These are phyloP conservation scores for Trichoderma hamatum DNA, from an alignment of 2,329 filamentous ascomycete species.

Conservation along the genomic window DNA sequence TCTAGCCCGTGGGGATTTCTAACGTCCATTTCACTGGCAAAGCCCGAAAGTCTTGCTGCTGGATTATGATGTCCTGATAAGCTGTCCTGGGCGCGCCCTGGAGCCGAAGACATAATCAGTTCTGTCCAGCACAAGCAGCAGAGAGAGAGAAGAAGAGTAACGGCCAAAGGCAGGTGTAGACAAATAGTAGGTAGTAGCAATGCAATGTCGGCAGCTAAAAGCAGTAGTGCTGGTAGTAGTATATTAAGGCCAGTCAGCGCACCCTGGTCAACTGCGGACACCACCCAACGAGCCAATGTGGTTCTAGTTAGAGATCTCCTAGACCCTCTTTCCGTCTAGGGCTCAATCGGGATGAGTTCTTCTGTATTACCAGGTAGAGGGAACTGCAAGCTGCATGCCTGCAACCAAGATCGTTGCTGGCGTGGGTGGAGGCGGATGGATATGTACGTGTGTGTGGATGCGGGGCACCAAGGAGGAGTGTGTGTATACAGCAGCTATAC, in stretches of 20 bases:
- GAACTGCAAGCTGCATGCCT: slow-evolving; percentile 27
- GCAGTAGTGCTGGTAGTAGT: slow-evolving; percentile 14
- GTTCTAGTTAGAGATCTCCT: slow-evolving; percentile 19
- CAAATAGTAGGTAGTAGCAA: neutral
- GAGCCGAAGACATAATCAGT: slow-evolving; percentile 28
- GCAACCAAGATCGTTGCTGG: slow-evolving; percentile 25
- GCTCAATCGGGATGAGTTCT: slow-evolving; percentile 26
- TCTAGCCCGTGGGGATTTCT: slow-evolving; percentile 27
- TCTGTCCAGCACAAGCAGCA: slow-evolving; percentile 16
- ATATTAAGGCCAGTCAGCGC: slow-evolving; percentile 24
- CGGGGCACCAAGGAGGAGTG: slow-evolving; percentile 27
- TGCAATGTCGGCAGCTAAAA: slow-evolving; percentile 16
- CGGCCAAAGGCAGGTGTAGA: neutral
- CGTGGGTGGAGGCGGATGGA: slow-evolving; percentile 26
- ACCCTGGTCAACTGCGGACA: slow-evolving; percentile 29
- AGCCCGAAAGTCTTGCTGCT: slow-evolving; percentile 32
- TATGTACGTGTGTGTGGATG: slow-evolving; percentile 27
- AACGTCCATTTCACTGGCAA: slow-evolving; percentile 30
- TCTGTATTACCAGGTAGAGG: slow-evolving; percentile 28
- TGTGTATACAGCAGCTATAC: slow-evolving; percentile 11
- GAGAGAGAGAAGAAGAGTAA: neutral
- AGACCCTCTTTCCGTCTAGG: slow-evolving; percentile 17
- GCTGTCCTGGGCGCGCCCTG: slow-evolving; percentile 24
- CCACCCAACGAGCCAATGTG: slow-evolving; percentile 29
- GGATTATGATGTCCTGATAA: slow-evolving; percentile 26